Conservation (phyloP, 1,139 yeast genomes). For the Trichomonascaceae sp. region DNA sequence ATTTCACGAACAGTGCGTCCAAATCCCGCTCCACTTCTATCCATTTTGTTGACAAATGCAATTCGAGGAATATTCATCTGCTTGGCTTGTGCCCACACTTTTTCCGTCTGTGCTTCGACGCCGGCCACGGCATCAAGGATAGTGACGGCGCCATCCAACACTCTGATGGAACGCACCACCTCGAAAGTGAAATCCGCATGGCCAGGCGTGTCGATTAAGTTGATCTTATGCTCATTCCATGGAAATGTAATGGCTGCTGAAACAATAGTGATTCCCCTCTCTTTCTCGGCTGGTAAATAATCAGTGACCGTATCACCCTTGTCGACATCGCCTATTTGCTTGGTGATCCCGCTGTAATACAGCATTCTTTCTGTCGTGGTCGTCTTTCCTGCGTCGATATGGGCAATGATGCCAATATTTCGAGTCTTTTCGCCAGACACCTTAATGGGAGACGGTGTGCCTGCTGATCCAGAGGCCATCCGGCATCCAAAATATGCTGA, state of each 20-base stretch:
- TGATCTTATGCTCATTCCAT: slow-evolving; percentile 68
- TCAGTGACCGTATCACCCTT: slow-evolving; percentile 97
- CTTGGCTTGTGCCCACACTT: slow-evolving; percentile 85
- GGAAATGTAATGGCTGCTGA: slow-evolving; percentile 90
- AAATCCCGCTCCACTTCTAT: slow-evolving; percentile 89
- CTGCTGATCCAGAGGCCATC: no score
- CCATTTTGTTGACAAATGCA: slow-evolving; percentile 88
- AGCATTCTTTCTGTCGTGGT: slow-evolving; percentile 88
- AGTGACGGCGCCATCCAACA: slow-evolving; percentile 86
- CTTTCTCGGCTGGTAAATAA: slow-evolving; percentile 77
- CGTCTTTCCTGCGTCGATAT: slow-evolving; percentile 81
- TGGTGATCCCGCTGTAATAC: slow-evolving; percentile 71
- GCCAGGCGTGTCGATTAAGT: slow-evolving; percentile 94
- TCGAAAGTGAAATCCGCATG: slow-evolving; percentile 97
- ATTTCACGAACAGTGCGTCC: slow-evolving; percentile 81
- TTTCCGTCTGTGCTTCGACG: slow-evolving; percentile 95
- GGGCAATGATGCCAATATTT: slow-evolving; percentile 75
- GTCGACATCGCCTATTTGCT: slow-evolving; percentile 82
- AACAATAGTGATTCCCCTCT: slow-evolving; percentile 90
- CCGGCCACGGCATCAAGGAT: slow-evolving; percentile 95
- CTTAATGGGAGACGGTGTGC: no score
- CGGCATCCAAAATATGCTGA: no score
- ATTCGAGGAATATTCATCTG: slow-evolving; percentile 57
- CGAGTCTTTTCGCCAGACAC: slow-evolving; percentile 33
- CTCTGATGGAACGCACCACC: slow-evolving; percentile 78